Evolutionary conservation across 495 filamentous ascomycete genomes (phyloP), one percentile per base, ranked within the genome.

Genomic region (Penicillium subrubescens): DNA sequence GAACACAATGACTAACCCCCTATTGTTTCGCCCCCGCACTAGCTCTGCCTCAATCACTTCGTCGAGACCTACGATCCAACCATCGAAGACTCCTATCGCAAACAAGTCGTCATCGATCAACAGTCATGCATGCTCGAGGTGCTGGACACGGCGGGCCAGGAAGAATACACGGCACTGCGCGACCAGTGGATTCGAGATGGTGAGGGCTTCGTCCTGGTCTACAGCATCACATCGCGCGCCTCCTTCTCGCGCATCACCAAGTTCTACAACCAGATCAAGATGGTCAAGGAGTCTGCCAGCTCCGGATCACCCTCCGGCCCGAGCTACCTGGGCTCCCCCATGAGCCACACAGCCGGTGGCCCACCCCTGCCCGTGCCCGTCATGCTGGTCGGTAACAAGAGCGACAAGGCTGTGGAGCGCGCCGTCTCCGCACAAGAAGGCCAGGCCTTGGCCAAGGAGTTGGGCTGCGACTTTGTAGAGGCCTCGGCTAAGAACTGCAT

Each of bases 401-500:
- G 92, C 81, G 95, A 99, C 80, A 85, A 94, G 64, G 92, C 95
- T 19, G 94, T 94, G 15, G 96, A 99, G 77, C 87, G 95, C 58
- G 95, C 97, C 64, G 95, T 99, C 8, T 97, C 94, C 1, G 96
- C 93, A 31, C 95, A 99, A 74, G 95, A 99, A 79, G 95, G 95
- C 5, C 91, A 92, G 62, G 92, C 92, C 27, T 78, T 98, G 21
- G 96, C 95, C 43, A 90, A 92, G 72, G 92, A 97, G 72, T 82
- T 99, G 39, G 92, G 92, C 56, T 99, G 95, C 77, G 95, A 98
- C 63, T 99, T 98, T 70, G 94, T 98, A 61, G 95, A 98, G 76
- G 95, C 95, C 6, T 97, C 94, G 15, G 95, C 95, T n/a, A 97
- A 98, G 82, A 97, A 97, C 72, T 97, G 95, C 82, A 92, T 97